Evolutionary conservation across 306 rosid genomes (phyloP).

Genomic region (Prunus salicina): DNA sequence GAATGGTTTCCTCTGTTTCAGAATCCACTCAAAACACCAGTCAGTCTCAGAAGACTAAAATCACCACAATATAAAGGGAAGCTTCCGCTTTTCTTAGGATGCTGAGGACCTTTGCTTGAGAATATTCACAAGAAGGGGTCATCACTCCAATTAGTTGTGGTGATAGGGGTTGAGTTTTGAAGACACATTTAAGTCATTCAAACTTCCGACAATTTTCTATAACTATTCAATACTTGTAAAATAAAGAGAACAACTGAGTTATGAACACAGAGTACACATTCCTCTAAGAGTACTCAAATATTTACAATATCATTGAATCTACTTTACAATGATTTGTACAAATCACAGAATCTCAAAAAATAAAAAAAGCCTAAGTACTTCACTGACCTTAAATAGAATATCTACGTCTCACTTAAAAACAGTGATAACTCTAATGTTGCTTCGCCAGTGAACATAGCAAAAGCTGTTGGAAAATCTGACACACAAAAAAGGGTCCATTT

Average conservation of each 20-base stretch:
- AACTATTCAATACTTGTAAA: background rate
- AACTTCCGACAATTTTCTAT: background rate
- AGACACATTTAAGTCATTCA: background rate
- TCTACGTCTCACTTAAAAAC: conserved; percentile 9
- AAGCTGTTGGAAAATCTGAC: conserved; percentile 23
- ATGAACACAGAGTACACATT: background rate
- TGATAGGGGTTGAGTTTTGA: conserved; percentile 13
- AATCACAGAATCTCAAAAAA: conserved; percentile 13
- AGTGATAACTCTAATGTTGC: conserved; percentile 25
- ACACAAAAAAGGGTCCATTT: conserved; percentile 4
- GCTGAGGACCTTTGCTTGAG: conserved; percentile 21
- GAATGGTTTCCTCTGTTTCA: conserved; percentile 20
- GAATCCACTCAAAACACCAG: conserved; percentile 26
- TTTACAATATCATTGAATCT: background rate
- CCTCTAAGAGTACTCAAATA: conserved; percentile 6
- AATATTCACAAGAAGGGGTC: conserved; percentile 20
- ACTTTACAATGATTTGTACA: background rate
- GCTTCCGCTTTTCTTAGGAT: conserved; percentile 31
- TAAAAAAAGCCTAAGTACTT: background rate
- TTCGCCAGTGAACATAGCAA: conserved; percentile 9
- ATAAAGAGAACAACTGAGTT: background rate
- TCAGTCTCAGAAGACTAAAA: conserved; percentile 8
- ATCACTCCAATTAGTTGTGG: conserved; percentile 1
- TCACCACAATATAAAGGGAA: conserved; percentile 19
- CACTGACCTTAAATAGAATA: conserved; percentile 16